phyloP scores from a whole-genome alignment of 371 early-diverging fungal genomes.

The Conidiobolus coronatus region DNA sequence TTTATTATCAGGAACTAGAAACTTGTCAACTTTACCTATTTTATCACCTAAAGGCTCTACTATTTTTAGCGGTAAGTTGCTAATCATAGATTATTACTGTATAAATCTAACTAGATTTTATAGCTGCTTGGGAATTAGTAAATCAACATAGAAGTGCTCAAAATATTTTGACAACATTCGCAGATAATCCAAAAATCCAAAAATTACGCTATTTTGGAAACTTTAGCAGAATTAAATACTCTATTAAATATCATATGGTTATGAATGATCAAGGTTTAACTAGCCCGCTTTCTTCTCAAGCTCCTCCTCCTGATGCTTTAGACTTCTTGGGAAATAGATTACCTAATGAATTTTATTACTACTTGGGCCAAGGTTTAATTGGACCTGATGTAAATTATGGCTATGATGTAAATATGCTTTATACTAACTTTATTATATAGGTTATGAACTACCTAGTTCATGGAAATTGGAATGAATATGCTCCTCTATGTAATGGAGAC shows the following conservation, averaged over 20 bases:
- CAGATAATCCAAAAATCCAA: conserved; percentile 21
- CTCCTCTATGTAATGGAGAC: conserved; percentile 59
- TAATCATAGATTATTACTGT: neutral
- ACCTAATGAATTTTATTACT: conserved; percentile 49
- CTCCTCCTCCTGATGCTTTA: conserved; percentile 17
- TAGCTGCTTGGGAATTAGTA: conserved; percentile 25
- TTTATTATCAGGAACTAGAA: conserved; percentile 58
- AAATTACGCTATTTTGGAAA: conserved; percentile 40
- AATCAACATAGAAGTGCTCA: conserved; percentile 46
- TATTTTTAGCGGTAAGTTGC: conserved; percentile 28
- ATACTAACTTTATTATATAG: no score
- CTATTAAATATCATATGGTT: conserved; percentile 45
- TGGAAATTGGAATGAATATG: no score
- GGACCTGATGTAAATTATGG: conserved; percentile 22
- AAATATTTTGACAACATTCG: conserved; percentile 38
- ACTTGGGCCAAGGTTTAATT: conserved; percentile 41
- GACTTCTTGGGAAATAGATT: conserved; percentile 49
- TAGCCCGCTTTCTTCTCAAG: conserved; percentile 35
- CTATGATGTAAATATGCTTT: no score
- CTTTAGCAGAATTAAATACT: conserved; percentile 46
- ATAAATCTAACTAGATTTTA: conserved; percentile 1
- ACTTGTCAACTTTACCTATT: conserved; percentile 47
- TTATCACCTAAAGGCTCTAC: conserved; percentile 16
- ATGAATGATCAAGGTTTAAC: conserved; percentile 42
- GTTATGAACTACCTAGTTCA: no score